Evolutionary conservation across 176 grass and related monocot genomes (phyloP).

Genomic region (Oryza nivara): DNA sequence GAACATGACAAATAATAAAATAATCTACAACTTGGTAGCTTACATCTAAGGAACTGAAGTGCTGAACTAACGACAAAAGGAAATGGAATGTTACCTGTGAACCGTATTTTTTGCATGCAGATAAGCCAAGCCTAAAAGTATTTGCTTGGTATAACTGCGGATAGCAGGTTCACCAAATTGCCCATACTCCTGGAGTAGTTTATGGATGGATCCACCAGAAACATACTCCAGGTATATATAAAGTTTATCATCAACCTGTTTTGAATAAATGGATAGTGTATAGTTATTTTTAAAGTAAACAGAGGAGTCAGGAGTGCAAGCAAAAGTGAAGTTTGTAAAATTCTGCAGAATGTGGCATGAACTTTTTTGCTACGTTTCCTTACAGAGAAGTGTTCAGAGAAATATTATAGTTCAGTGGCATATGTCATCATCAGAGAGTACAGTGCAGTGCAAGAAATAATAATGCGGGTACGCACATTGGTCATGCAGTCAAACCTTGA

Average conservation of each 20-base stretch:
- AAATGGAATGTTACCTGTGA: constrained; percentile 74
- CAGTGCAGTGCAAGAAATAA: not conserved
- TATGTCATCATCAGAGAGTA: constrained; percentile 4
- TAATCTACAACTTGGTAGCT: constrained; percentile 16
- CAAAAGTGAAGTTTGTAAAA: constrained; percentile 3
- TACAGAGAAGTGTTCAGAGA: constrained; percentile 9
- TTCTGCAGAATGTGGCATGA: not conserved
- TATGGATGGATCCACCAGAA: constrained; percentile 98
- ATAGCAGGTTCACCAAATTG: constrained; percentile 93
- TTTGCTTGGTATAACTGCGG: constrained; percentile 98
- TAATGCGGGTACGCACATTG: constrained; percentile 16
- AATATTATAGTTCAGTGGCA: constrained; percentile 14
- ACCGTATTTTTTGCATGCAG: constrained; percentile 97
- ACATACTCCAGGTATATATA: constrained; percentile 99
- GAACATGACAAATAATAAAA: constrained; percentile 41
- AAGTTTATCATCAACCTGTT: constrained; percentile 86
- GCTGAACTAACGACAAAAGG: not conserved
- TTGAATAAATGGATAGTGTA: constrained; percentile 37
- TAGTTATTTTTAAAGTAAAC: constrained; percentile 24
- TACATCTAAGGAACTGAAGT: constrained; percentile 19
- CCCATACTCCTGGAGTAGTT: constrained; percentile 95
- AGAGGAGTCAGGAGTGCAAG: constrained; percentile 6
- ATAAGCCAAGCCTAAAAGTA: constrained; percentile 91
- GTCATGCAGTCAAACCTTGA: not conserved
- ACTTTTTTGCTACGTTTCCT: not conserved